Conservation (phyloP, 768 basidiomycete species). For the Lentinula sp. region DNA sequence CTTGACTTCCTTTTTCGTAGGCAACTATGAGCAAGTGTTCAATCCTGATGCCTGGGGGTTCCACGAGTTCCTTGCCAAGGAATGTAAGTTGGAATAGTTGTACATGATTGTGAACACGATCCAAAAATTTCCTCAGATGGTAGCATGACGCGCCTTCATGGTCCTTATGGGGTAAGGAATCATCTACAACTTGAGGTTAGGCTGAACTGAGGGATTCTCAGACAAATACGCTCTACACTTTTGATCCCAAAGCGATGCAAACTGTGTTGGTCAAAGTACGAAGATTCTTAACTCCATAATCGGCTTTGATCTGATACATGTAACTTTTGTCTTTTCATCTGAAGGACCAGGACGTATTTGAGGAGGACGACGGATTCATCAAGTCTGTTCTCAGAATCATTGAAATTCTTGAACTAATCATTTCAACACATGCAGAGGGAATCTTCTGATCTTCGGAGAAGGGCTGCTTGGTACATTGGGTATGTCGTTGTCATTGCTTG, state of each 20-base stretch:
- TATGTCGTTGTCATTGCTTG: neutral
- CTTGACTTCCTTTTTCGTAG: neutral
- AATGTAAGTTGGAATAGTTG: neutral
- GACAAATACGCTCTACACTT: neutral
- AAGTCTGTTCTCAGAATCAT: neutral
- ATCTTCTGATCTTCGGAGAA: neutral
- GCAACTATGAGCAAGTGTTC: neutral
- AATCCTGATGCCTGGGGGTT: neutral
- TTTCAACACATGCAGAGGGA: neutral
- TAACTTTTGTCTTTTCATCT: neutral
- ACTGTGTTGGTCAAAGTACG: conserved; percentile 1
- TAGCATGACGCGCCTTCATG: neutral
- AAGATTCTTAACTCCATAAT: neutral
- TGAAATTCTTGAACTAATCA: neutral
- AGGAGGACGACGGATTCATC: conserved; percentile 2
- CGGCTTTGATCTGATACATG: neutral
- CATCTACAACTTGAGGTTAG: neutral
- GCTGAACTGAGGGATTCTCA: neutral
- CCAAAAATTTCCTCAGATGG: neutral
- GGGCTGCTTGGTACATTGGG: conserved; percentile 1
- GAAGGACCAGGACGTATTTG: neutral
- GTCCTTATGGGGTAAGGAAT: neutral
- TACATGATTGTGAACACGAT: neutral
- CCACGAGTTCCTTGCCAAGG: neutral
- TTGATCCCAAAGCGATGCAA: neutral